These are phyloP conservation scores for Xylaria digitata DNA, from an alignment of 2,329 filamentous ascomycete genomes.

Conservation along the genomic window DNA sequence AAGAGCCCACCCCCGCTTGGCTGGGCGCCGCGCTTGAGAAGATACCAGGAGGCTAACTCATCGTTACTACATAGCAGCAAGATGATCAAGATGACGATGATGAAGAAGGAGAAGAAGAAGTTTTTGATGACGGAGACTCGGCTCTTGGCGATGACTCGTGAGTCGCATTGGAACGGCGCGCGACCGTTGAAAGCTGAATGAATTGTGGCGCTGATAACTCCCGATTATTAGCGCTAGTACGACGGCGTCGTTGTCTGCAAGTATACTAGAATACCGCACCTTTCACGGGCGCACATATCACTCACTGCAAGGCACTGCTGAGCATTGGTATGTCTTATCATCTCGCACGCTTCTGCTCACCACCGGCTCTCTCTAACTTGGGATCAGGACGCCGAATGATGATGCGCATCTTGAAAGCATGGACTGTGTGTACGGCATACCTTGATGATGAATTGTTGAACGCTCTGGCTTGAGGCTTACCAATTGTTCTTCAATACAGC, in stretches of 20 bases:
- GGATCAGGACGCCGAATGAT: conserved; percentile 38
- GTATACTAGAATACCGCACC: conserved; percentile 48
- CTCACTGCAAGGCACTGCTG: conserved; percentile 45
- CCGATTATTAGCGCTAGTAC: conserved; percentile 40
- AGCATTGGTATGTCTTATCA: conserved; percentile 45
- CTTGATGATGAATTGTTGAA: background rate
- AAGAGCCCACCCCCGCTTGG: background rate
- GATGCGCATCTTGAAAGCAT: conserved; percentile 39
- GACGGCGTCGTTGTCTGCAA: conserved; percentile 47
- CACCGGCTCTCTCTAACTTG: conserved; percentile 14
- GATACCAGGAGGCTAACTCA: conserved; percentile 27
- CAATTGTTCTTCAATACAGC: conserved; percentile 29
- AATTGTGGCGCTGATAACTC: conserved; percentile 17
- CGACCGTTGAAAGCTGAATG: background rate
- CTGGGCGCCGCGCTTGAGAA: conserved; percentile 1
- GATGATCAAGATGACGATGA: conserved; percentile 34
- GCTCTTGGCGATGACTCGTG: conserved; percentile 47
- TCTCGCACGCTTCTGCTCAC: conserved; percentile 8
- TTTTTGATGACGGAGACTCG: conserved; percentile 42
- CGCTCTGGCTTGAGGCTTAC: conserved; percentile 7
- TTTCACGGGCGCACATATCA: conserved; percentile 49
- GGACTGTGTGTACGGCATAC: conserved; percentile 36
- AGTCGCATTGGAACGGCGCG: conserved; percentile 31
- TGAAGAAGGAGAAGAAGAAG: conserved; percentile 35
- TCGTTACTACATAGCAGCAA: conserved; percentile 22